Evolutionary conservation across 2,329 filamentous ascomycete species (phyloP), one percentile per base, ranked within the genome.

Genomic region (Daldinia sp.): DNA sequence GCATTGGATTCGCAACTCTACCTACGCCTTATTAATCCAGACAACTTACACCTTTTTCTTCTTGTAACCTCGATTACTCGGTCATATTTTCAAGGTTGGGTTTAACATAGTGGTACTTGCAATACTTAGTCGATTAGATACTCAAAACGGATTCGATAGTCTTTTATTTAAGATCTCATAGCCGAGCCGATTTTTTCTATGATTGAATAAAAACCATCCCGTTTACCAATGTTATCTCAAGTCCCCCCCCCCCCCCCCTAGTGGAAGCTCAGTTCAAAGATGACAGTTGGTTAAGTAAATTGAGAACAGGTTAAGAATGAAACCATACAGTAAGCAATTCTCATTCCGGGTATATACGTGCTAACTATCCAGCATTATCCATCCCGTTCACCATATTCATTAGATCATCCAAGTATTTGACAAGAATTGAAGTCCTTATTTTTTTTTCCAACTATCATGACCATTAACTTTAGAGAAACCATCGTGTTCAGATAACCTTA

Each of bases 281-380:
- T 51, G 10, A 5, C 46, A 30, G 15, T 33, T 15, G 10, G 18
- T 35, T 4, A 15, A 35, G 3, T 2, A 26, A 26, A 54, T 12
- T 1, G 6, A 12, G 7, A 9, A 28, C 18, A 30, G 6, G 30
- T 37, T 30, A 46, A 53, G 37, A 33, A 13, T 13, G 9, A 46
- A 9, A 18, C n/a, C 30, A 56, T 13, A 37, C 15, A 33, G 39
- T 23, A 56, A 60, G 33, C 33, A 44, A 44, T 26, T 62, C 37
- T 58, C 35, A 68, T 65, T 51, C 41, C 10, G 54, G 63, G 67
- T 66, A 69, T 65, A 68, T 35, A 26, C 4, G 28, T 33, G 44
- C 55, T 54, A 23, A 59, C 33, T 55, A n/a, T 54, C 53, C 23
- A 55, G 10, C 28, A 55, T 55, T 42, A 59, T 44, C 23, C 2